A percentile compares a stretch with the other conserved stretches of the same genome.
phyloP scores from a whole-genome alignment of 768 basidiomycete genomes.

The Imleria badia region DNA sequence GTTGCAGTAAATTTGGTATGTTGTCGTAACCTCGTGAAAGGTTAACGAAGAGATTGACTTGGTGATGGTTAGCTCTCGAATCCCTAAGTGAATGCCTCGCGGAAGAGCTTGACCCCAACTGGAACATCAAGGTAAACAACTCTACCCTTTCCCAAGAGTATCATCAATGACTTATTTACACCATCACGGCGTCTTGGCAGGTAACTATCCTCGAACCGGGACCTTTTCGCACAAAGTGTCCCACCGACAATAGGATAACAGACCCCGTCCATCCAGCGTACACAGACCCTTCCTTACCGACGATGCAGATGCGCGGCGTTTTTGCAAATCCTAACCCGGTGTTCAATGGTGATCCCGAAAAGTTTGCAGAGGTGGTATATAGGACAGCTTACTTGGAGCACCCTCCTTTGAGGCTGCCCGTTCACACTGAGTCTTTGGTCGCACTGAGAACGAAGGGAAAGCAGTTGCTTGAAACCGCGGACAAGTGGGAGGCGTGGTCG shows the following conservation, averaged over 20 bases:
- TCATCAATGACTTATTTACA: neutral
- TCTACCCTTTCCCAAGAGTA: neutral
- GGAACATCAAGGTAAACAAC: conserved; percentile 20
- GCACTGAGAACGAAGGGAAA: neutral
- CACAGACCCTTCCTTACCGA: conserved; percentile 2
- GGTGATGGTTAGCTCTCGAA: conserved; percentile 11
- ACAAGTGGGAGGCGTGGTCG: conserved; percentile 9
- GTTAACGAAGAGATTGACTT: neutral
- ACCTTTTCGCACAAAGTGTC: neutral
- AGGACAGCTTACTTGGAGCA: conserved; percentile 5
- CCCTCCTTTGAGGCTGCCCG: conserved; percentile 19
- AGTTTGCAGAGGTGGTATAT: conserved; percentile 14
- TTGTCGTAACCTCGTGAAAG: neutral
- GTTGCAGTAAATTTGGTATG: conserved; percentile 19
- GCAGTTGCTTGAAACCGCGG: conserved; percentile 11
- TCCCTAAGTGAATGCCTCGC: conserved; percentile 13
- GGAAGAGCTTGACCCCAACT: conserved; percentile 17
- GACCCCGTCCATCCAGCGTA: conserved; percentile 16
- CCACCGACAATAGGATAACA: neutral
- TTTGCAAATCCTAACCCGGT: neutral
- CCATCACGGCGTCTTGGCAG: neutral
- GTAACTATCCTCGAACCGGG: conserved; percentile 3
- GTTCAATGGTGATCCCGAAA: conserved; percentile 15
- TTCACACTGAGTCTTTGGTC: neutral
- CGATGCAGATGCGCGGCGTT: neutral